Base-by-base conservation (phyloP, 805 yeast genomes). In the Schizosaccharomyces octosporus region DNA sequence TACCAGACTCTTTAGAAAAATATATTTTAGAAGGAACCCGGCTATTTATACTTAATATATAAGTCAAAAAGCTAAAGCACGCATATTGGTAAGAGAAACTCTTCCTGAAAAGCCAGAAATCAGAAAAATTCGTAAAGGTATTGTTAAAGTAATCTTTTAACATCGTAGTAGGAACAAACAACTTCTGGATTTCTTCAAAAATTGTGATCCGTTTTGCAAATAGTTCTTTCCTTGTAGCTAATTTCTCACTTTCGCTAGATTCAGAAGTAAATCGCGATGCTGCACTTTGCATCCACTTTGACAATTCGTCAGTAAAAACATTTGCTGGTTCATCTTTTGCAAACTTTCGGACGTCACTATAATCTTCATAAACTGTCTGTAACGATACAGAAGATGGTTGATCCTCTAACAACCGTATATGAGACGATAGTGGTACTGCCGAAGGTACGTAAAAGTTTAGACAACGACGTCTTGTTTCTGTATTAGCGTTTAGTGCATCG, bases 71-170 rank as follows among this genome's bases (percentile, higher is more conserved):
- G 55, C 87, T 81, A 67, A 93, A 85, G 0, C 95, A 82, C 4
- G 97, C 97, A 72, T 90, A 93, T 71, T 89, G 95, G 32, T 95
- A 83, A 4, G 96, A 81, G 69, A 93, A 94, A 69, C 89, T 96
- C 67, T 88, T 87, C 64, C 97, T 80, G 82, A 94, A 93, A 61
- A 90, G 73, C 98, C 98, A 93, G 76, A 90, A 93, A 68, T 90
- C 97, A 71, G 86, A 96, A 69, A 84, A 94, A 82, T 74, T 5
- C 76, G 77, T 62, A 83, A 71, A 69, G 88, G 90, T 70, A 85
- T 84, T 65, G 63, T 17, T 59, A 42, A n/a, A 54, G 2, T 15
- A 45, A 32, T 57, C 48, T 3, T 19, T 24, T 19, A 90, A 75
- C 42, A 90, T 84, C 4, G 87, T 83, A 29, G 84, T 78, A 45